Percentiles rank a stretch among this genome's conserved stretches.
Evolutionary conservation across 768 basidiomycete genomes (phyloP).

Genomic region (Termitomyces titanicus): DNA sequence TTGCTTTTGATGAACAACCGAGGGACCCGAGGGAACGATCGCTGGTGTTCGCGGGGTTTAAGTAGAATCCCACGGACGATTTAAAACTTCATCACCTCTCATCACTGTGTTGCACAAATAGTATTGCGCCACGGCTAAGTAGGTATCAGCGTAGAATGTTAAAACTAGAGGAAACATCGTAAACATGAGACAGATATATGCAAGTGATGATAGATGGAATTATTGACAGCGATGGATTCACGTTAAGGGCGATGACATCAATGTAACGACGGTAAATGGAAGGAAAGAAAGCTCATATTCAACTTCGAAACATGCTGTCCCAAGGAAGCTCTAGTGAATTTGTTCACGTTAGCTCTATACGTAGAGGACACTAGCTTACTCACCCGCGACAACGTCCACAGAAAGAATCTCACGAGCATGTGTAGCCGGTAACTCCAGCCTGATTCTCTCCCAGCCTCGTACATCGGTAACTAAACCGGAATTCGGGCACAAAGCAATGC

Average conservation of each 20-base stretch:
- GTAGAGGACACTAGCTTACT: not conserved
- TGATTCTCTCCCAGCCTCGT: not conserved
- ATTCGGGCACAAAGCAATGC: not conserved
- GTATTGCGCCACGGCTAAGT: conserved; percentile 3
- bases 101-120: conserved; percentile 1
- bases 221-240: not conserved
- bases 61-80: conserved; percentile 1
- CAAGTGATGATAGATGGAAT: not conserved
- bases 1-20: not conserved
- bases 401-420: not conserved
- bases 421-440: not conserved
- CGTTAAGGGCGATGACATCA: not conserved
- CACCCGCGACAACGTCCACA: not conserved
- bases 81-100: not conserved
- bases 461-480: not conserved
- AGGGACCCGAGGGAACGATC: not conserved
- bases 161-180: not conserved
- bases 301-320: not conserved
- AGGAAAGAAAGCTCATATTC: not conserved
- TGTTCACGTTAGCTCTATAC: not conserved
- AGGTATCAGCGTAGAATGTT: not conserved
- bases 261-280: not conserved
- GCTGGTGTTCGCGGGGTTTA: not conserved
- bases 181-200: not conserved
- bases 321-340: not conserved